Evolutionary conservation across 2,329 filamentous ascomycete genomes (phyloP), one percentile per base, ranked within the genome.

Genomic region (Fusarium sulawesiense): DNA sequence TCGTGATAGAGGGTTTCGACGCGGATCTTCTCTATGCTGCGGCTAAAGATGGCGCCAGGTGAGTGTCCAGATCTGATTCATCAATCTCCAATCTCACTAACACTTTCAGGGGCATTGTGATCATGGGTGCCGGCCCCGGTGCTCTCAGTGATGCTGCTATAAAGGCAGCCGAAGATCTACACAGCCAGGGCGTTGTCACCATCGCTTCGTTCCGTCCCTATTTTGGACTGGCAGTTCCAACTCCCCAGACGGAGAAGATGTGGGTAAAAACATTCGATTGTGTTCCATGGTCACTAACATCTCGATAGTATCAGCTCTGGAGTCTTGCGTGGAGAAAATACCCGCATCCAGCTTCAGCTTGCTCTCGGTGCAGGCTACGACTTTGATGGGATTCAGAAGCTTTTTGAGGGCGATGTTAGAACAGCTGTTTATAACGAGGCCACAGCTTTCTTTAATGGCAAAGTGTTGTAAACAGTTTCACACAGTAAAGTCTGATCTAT

Each of bases 301-400:
- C 8, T 7, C 1, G 13, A 7, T 20, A 76, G 75, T 4, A 73
- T 79, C 54, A 75, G 73, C 49, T 73, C 74, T 9, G 73, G 71
- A 41, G 77, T 76, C 29, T 40, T 79, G 18, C 72, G 74, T 2
- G 76, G 61, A 8, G 75, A 77, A n/a, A 77, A 79, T 56, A 74
- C 73, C 8, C 68, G 75, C 7, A 73, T 78, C 13, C 74, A 78
- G 72, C 70, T 79, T 1, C 78, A 80, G 66, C 74, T 79, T 10
- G 74, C 77, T 4, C 62, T 79, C 20, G 72, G 72, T 32, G 70
- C 77, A 12, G 75, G 76, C 4, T 73, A 77, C 37, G 62, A 42
- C 37, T 56, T 80, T 7, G 72, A 76, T 7, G 58, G 73, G 56
- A 76, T 78, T 23, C 72, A 74, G 2, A 70, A 75, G 12, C 49